Conservation (phyloP, 1,284 basidiomycete species). For the Macrocystidia cucumis region DNA sequence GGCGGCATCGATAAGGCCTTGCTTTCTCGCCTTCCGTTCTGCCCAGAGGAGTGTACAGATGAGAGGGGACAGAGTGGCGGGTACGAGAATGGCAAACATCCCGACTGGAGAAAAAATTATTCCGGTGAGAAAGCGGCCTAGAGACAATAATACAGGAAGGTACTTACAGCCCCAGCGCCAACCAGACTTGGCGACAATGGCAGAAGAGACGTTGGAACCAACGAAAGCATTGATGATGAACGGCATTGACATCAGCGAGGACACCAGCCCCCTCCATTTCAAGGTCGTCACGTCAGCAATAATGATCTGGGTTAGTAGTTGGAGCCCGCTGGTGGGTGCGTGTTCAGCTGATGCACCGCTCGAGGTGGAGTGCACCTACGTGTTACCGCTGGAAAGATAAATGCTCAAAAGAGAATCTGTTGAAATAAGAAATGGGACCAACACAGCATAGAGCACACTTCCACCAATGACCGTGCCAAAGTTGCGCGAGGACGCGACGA, state of each 20-base stretch:
- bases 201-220: constrained; percentile 60
- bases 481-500: constrained; percentile 58
- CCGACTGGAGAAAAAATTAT: constrained; percentile 34
- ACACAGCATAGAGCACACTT: constrained; percentile 51
- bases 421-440: constrained; percentile 11
- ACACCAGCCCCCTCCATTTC: constrained; percentile 70
- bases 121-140: too few relatives aligned
- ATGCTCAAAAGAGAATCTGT: constrained; percentile 3
- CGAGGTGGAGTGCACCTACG: constrained; percentile 23
- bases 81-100: constrained; percentile 62
- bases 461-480: constrained; percentile 47
- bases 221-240: constrained; percentile 67
- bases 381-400: constrained; percentile 36
- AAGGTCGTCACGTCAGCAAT: constrained; percentile 79
- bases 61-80: constrained; percentile 44
- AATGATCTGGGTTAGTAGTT: constrained; percentile 69
- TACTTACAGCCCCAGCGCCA: constrained; percentile 75
- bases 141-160: background rate
- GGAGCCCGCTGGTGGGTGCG: constrained; percentile 40
- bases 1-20: constrained; percentile 27
- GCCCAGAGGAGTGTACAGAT: constrained; percentile 69
- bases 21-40: constrained; percentile 51
- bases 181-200: constrained; percentile 42
- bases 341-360: too few relatives aligned
- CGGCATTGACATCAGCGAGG: constrained; percentile 57